Evolutionary conservation across 768 basidiomycete genomes (phyloP), one percentile per base, ranked within the genome.

Genomic region (Lyophyllum atratum): DNA sequence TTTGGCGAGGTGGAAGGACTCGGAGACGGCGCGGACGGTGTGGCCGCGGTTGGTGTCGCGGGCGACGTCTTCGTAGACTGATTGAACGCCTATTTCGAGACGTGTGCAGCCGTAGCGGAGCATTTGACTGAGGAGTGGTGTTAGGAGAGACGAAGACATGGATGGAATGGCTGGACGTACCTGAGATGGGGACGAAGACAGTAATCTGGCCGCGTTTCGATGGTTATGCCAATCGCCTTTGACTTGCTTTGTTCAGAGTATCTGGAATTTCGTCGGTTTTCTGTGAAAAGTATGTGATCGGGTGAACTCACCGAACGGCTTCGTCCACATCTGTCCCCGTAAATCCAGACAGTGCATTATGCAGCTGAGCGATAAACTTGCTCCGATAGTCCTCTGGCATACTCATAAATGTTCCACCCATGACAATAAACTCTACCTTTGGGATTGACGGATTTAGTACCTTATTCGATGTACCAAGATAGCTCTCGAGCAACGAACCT

Each of bases 361-460:
- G 97, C 54, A 99, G 79, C 59, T 98, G 95, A 1, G 96, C 95
- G 53, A 98, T 83, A 63, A 99, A 99, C 61, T 91, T 87, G 58
- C 85, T 86, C 58, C 97, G 85, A 70, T 99, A 98, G 44, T 94
- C 92, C 71, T 98, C 95, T 34, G 95, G 92, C 90, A 98, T 96
- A 68, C 95, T 98, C 95, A 99, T 98, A 73, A 99, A 99, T 11
- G 97, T 99, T 44, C 97, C 97, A 22, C 97, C 97, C 97, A 98
- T 98, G 59, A 96, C 82, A 61, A 97, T 98, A 64, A 88, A 90
- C 64, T 93, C 92, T 28, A 93, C 89, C 91, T 92, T 52, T 33
- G n/a, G n/a, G n/a, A n/a, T 49, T 37, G 33, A 19, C 37, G 42
- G 21, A 3, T 21, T 34, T 45, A 42, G 15, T 21, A 15, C 14